Percentiles rank a stretch among this genome's conserved stretches.
These are phyloP conservation scores for Naganishia randhawae DNA, from an alignment of 768 basidiomycete genomes.

Conservation along the genomic window DNA sequence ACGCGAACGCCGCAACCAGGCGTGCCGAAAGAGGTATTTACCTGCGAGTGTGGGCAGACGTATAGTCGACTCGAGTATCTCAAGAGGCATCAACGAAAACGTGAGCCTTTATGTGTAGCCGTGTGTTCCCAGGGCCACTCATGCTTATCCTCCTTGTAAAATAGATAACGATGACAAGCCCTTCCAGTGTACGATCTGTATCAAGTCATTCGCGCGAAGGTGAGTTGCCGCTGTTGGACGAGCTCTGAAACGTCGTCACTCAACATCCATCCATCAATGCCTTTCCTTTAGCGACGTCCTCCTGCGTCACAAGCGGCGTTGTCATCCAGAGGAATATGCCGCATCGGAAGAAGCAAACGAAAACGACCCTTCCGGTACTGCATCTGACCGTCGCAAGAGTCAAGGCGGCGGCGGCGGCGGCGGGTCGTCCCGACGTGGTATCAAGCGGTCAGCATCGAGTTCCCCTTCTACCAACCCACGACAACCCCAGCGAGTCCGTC, in stretches of 20 bases:
- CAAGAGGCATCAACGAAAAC: slow-evolving; percentile 51
- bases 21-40: slow-evolving; percentile 17
- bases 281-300: slow-evolving; percentile 48
- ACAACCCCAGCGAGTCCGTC: slow-evolving; percentile 31
- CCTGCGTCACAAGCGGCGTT: slow-evolving; percentile 49
- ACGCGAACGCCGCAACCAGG: slow-evolving; percentile 20
- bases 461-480: slow-evolving; percentile 31
- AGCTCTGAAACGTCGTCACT: neutral
- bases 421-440: slow-evolving; percentile 35
- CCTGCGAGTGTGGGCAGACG: slow-evolving; percentile 33
- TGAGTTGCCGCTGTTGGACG: slow-evolving; percentile 26
- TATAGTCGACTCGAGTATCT: slow-evolving; percentile 52
- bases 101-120: slow-evolving; percentile 34
- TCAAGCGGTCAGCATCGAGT: slow-evolving; percentile 29
- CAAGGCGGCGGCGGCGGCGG: neutral
- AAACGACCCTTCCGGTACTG: slow-evolving; percentile 41
- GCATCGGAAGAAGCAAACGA: slow-evolving; percentile 30
- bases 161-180: slow-evolving; percentile 52
- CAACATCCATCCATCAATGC: slow-evolving; percentile 29
- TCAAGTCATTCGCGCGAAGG: slow-evolving; percentile 52
- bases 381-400: slow-evolving; percentile 30
- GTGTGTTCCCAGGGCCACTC: neutral
- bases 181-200: slow-evolving; percentile 49
- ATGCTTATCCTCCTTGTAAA: slow-evolving; percentile 29
- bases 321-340: slow-evolving; percentile 41